These are phyloP conservation scores for Daldinia loculata DNA, from an alignment of 495 filamentous ascomycete species.

Conservation along the genomic window DNA sequence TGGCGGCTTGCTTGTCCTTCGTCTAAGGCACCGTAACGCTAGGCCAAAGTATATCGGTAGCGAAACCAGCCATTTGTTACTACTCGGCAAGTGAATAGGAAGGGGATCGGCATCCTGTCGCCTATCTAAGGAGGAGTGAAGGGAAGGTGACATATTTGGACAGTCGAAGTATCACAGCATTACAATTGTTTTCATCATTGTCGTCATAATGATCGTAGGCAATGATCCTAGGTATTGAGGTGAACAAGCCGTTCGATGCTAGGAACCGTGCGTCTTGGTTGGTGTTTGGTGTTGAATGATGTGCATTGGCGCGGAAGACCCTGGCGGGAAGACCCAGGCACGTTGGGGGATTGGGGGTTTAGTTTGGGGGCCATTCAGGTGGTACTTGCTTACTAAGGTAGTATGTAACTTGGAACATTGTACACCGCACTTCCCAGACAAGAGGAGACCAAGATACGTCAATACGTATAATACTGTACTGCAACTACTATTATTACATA, in stretches of 20 bases:
- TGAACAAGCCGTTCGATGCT: background rate
- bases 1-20: constrained; percentile 12
- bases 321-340: constrained; percentile 12
- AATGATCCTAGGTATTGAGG: background rate
- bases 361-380: constrained; percentile 18
- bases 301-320: constrained; percentile 13
- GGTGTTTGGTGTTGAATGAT: constrained; percentile 14
- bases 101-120: constrained; percentile 18
- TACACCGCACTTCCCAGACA: too few relatives aligned
- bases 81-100: constrained; percentile 11
- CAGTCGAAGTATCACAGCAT: constrained; percentile 14
- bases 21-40: constrained; percentile 28
- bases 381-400: too few relatives aligned
- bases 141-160: constrained; percentile 28
- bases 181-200: constrained; percentile 1
- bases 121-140: constrained; percentile 9
- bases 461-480: background rate
- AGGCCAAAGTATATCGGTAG: constrained; percentile 8
- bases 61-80: constrained; percentile 1
- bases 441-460: too few relatives aligned
- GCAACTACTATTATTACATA: background rate
- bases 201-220: constrained; percentile 5
- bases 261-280: background rate
- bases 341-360: constrained; percentile 2
- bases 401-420: too few relatives aligned